Evolutionary conservation across 1,284 basidiomycete genomes (phyloP).

Genomic region (Puccinia horiana): DNA sequence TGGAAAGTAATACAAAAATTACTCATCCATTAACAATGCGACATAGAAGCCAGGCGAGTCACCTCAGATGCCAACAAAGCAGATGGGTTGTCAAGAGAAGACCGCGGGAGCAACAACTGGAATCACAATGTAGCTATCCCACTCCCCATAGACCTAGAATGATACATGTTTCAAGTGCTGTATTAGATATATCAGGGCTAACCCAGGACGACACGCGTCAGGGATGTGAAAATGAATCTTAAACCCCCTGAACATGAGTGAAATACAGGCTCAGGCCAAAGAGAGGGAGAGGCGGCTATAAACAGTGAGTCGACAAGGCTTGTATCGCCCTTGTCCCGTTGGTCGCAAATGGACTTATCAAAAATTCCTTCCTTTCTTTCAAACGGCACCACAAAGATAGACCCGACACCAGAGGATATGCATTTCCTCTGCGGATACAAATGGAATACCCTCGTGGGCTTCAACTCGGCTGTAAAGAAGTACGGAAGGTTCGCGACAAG

Average conservation of each 20-base stretch:
- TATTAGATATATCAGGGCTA: not conserved
- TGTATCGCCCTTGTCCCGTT: too few relatives aligned
- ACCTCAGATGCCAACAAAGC: not conserved
- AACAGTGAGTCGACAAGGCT: too few relatives aligned
- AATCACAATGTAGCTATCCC: not conserved
- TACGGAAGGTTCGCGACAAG: too few relatives aligned
- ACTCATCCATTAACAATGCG: not conserved
- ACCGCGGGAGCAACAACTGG: not conserved
- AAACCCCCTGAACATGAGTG: too few relatives aligned
- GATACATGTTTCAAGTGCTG: not conserved
- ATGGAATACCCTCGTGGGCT: not conserved
- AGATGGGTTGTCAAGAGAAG: not conserved
- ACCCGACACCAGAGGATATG: not conserved
- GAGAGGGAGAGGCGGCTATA: too few relatives aligned
- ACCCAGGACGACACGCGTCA: too few relatives aligned
- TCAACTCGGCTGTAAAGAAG: conserved; percentile 1
- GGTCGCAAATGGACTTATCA: too few relatives aligned
- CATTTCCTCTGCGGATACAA: too few relatives aligned
- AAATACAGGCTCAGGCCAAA: too few relatives aligned
- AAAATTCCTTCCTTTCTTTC: not conserved
- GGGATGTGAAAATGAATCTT: too few relatives aligned
- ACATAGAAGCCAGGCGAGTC: not conserved
- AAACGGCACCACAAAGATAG: not conserved
- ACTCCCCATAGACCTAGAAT: not conserved
- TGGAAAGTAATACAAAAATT: conserved; percentile 6